A percentile compares a stretch with the other conserved stretches of the same genome.
Evolutionary conservation across 768 basidiomycete species (phyloP).

Genomic region (Pleurotus tuoliensis): DNA sequence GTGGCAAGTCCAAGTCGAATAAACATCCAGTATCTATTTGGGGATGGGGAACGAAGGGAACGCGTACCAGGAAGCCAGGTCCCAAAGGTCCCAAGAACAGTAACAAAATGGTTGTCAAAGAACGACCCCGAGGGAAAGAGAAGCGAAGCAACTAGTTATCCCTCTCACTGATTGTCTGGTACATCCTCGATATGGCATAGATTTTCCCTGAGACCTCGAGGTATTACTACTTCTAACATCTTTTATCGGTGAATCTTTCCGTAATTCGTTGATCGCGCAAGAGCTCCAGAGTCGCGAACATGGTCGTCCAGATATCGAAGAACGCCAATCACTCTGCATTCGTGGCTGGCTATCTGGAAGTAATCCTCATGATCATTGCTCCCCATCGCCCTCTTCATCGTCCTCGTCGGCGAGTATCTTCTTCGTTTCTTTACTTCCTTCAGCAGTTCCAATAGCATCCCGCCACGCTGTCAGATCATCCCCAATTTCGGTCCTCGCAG

Average conservation of each 20-base stretch:
- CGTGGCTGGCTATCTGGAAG: too few relatives aligned
- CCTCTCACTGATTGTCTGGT: conserved; percentile 4
- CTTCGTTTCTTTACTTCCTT: conserved; percentile 55
- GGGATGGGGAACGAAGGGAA: conserved; percentile 92
- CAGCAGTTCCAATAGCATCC: conserved; percentile 64
- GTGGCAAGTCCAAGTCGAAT: conserved; percentile 96
- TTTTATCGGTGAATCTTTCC: too few relatives aligned
- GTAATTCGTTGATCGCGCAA: too few relatives aligned
- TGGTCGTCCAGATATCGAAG: too few relatives aligned
- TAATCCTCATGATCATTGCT: conserved; percentile 6
- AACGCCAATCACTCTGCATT: too few relatives aligned
- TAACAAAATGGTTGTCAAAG: conserved; percentile 85
- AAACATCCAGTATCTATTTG: conserved; percentile 90
- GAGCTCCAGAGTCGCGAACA: too few relatives aligned
- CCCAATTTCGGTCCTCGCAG: conserved; percentile 54
- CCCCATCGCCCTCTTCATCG: conserved; percentile 44
- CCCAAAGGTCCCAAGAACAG: conserved; percentile 87
- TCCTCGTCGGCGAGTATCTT: conserved; percentile 35
- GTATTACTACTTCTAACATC: conserved; percentile 29
- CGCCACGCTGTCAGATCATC: conserved; percentile 72
- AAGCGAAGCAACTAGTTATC: conserved; percentile 37
- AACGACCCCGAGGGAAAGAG: conserved; percentile 73
- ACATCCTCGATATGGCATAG: neutral
- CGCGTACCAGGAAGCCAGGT: conserved; percentile 88
- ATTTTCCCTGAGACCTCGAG: neutral